Conservation (phyloP, 805 yeast species). For the Pichia kluyveri region DNA sequence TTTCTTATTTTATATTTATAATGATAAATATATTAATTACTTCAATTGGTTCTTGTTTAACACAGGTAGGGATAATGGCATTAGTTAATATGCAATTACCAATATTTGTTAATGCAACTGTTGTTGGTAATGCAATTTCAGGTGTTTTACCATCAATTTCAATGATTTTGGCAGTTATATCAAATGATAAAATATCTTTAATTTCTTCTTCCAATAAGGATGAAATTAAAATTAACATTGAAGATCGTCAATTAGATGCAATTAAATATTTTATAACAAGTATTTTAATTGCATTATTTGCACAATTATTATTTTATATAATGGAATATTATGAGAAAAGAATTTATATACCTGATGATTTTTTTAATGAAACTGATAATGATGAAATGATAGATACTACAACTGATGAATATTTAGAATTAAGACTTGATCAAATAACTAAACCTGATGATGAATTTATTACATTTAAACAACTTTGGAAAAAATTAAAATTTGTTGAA, state of each 20-base stretch:
- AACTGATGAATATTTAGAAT: not conserved
- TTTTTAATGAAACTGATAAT: not conserved
- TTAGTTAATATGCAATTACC: conserved; percentile 62
- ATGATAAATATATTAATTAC: conserved; percentile 58
- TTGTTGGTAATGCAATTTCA: conserved; percentile 92
- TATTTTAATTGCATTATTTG: conserved; percentile 13
- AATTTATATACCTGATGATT: not conserved
- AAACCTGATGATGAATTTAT: conserved; percentile 29
- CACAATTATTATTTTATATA: conserved; percentile 14
- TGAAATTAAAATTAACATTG: not conserved
- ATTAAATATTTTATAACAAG: conserved; percentile 31
- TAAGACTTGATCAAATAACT: not conserved
- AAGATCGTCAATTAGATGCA: conserved; percentile 16
- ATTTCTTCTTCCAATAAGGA: not conserved
- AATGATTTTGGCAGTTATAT: conserved; percentile 42
- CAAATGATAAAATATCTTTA: conserved; percentile 6
- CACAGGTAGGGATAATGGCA: conserved; percentile 90
- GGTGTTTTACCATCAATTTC: conserved; percentile 86
- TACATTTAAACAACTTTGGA: conserved; percentile 52
- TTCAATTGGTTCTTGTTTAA: conserved; percentile 67
- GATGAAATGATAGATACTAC: not conserved
- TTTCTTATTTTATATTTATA: conserved; percentile 39
- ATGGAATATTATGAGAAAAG: conserved; percentile 17
- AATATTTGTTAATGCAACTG: conserved; percentile 75
- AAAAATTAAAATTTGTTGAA: conserved; percentile 54